Evolutionary conservation across 1,284 basidiomycete species (phyloP), one percentile per base, ranked within the genome.

Genomic region (Vanrija sp.): DNA sequence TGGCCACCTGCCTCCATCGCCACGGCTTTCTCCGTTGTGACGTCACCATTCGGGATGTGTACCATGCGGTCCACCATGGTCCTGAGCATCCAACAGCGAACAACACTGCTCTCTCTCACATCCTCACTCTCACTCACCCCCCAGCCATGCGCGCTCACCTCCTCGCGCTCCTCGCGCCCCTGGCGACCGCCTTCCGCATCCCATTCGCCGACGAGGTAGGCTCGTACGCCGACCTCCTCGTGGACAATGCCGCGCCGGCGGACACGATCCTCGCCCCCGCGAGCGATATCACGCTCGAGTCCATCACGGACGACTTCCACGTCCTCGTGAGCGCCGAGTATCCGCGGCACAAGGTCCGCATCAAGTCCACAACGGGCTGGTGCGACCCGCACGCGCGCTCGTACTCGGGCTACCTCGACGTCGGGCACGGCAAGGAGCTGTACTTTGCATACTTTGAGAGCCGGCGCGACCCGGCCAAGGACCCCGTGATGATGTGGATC

Each of bases 361-460:
- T 75, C 66, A 75, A 75, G 64, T 64, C 62, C 15, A 70, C 66
- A 7, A 52, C 63, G 15, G 72, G 72, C 19, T 77, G 73, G 73
- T 77, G 75, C 55, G 75, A 77, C 52, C 71, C 71, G 6, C 54
- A 63, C 38, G 72, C 71, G 46, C 55, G 59, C 19, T 73, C 71
- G 2, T 74, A 62, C 57, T 29, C 16, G 15, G 83, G 83, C 18
- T 86, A 86, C 68, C 67, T 78, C 46, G 75, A 80, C 63, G 85
- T 87, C 51, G 86, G 88, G 54, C 81, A 84, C 60, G 85, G 86
- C 6, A 81, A 85, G 58, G 84, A 85, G 60, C 79, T 85, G 67
- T 91, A 89, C 79, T 91, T 91, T 78, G 89, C 88, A 75, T 91
- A 90, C 78, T 91, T 91, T 72, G 87, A 89, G 73, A 87, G 85